A percentile compares a stretch with the other conserved stretches of the same genome.
Evolutionary conservation across 305 asterid genomes (phyloP).

Genomic region (Solanum hybrid): DNA sequence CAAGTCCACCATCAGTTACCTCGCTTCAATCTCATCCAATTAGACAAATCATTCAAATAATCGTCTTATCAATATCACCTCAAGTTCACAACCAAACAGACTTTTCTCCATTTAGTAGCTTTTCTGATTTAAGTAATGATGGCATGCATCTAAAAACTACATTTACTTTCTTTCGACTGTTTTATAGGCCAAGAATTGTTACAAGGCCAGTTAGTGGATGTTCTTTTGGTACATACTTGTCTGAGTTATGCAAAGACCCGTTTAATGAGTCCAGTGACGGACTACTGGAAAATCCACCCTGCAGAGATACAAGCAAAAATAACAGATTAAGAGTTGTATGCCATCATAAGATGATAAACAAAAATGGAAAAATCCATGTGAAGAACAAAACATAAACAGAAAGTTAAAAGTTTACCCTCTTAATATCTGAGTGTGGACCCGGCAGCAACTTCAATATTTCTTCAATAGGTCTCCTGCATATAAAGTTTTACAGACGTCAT

Average conservation of each 20-base stretch:
- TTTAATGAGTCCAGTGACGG: conserved; percentile 54
- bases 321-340: not conserved
- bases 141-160: not conserved
- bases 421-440: conserved; percentile 83
- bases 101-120: not conserved
- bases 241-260: conserved; percentile 45
- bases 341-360: not conserved
- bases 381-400: not conserved
- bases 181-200: not conserved
- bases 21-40: not conserved
- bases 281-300: conserved; percentile 68
- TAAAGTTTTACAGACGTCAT: not conserved
- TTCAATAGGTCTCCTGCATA: conserved; percentile 80
- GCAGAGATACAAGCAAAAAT: conserved; percentile 19
- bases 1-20: not conserved
- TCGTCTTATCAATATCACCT: not conserved
- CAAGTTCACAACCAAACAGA: not conserved
- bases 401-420: conserved; percentile 45
- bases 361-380: not conserved
- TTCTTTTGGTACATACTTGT: conserved; percentile 36
- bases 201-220: not conserved
- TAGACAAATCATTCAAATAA: not conserved
- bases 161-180: not conserved
- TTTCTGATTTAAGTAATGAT: not conserved
- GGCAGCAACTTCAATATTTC: conserved; percentile 83